These are phyloP conservation scores for Monotropa hypopitys DNA, from an alignment of 179 eudicot species.

Conservation along the genomic window DNA sequence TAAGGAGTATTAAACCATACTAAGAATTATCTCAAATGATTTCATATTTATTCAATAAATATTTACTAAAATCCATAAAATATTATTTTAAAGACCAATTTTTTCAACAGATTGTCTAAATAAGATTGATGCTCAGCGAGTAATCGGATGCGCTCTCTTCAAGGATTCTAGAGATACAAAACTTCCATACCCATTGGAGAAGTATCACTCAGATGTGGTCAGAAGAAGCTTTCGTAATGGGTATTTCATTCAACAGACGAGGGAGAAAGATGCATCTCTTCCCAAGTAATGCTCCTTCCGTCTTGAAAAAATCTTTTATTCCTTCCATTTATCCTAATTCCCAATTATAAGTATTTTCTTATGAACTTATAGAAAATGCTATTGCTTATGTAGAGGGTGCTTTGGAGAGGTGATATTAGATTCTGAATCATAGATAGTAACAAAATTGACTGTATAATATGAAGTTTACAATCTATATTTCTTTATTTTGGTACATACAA, in stretches of 20 bases:
- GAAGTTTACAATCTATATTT: too few species aligned
- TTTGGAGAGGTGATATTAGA: background rate
- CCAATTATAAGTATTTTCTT: background rate
- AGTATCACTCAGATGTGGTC: conserved; percentile 40
- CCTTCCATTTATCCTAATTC: background rate
- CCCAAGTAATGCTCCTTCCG: conserved; percentile 34
- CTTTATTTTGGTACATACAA: too few species aligned
- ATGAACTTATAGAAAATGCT: background rate
- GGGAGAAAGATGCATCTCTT: conserved; percentile 54
- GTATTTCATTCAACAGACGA: conserved; percentile 61
- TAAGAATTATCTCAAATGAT: too few species aligned
- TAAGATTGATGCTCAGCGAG: conserved; percentile 61
- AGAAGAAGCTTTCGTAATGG: conserved; percentile 81
- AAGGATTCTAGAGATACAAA: conserved; percentile 47
- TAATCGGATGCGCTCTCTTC: conserved; percentile 57
- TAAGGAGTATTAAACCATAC: too few species aligned
- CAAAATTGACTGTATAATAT: too few species aligned
- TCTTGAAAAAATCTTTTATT: background rate
- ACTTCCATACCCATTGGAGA: conserved; percentile 57
- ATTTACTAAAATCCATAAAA: too few species aligned
- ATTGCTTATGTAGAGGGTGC: background rate
- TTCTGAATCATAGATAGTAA: background rate
- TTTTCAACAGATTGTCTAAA: conserved; percentile 64
- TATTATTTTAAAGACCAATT: too few species aligned
- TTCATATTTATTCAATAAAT: too few species aligned